Evolutionary conservation across 441 rosid species (phyloP).

Genomic region (Erodium moschatum): DNA sequence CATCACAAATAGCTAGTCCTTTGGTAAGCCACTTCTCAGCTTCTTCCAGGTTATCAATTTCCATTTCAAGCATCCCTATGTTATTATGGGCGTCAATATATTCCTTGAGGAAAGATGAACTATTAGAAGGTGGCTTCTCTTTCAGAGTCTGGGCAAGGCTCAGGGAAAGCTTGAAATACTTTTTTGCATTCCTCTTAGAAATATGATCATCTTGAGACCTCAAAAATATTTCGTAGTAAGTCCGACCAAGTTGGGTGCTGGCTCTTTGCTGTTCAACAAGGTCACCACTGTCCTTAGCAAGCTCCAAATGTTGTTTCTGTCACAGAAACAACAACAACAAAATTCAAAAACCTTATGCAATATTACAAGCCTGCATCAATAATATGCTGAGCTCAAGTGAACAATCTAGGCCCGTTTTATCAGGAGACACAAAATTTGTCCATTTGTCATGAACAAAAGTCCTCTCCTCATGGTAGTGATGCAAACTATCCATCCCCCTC

Average conservation of each 20-base stretch:
- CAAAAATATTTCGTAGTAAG: slow-evolving; percentile 66
- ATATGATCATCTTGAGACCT: slow-evolving; percentile 56
- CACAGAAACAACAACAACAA: no score
- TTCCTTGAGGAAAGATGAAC: slow-evolving; percentile 68
- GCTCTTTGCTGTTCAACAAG: slow-evolving; percentile 92
- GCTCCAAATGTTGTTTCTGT: slow-evolving; percentile 83
- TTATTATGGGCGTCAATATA: slow-evolving; percentile 85
- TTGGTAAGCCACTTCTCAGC: slow-evolving; percentile 46
- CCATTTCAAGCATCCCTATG: slow-evolving; percentile 82
- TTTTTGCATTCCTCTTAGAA: slow-evolving; percentile 67
- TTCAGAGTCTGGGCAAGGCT: slow-evolving; percentile 56
- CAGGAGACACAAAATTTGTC: not conserved
- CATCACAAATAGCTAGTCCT: slow-evolving; percentile 79
- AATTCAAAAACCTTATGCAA: not conserved
- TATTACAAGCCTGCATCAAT: not conserved
- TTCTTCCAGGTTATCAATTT: slow-evolving; percentile 69
- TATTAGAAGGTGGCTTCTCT: slow-evolving; percentile 47
- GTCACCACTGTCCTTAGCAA: slow-evolving; percentile 61
- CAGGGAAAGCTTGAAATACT: slow-evolving; percentile 80
- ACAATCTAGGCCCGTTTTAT: not conserved
- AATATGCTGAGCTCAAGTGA: not conserved
- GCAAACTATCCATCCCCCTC: not conserved
- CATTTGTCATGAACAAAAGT: not conserved
- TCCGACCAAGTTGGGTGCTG: slow-evolving; percentile 87
- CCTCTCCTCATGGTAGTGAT: not conserved